Conservation (phyloP, 2,329 filamentous ascomycete genomes). For the Exophiala sp. region DNA sequence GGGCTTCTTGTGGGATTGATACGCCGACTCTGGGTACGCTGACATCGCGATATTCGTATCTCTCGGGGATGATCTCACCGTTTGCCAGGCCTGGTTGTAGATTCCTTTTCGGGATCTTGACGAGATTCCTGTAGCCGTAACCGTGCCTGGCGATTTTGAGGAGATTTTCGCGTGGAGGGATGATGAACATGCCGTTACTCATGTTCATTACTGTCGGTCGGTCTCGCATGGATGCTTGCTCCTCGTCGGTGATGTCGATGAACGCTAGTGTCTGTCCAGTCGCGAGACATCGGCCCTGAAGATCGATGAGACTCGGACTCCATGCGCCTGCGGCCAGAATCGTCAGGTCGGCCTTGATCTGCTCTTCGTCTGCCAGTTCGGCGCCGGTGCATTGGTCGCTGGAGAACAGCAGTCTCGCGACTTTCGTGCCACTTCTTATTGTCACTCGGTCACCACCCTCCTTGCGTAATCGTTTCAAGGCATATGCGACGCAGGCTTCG, state of each 20-base stretch:
- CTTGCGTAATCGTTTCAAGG: constrained; percentile 35
- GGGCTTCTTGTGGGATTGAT: constrained; percentile 53
- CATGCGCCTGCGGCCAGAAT: constrained; percentile 85
- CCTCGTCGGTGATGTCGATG: constrained; percentile 66
- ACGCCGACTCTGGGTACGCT: constrained; percentile 39
- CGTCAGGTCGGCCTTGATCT: constrained; percentile 24
- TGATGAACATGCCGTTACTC: constrained; percentile 52
- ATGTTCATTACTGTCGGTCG: constrained; percentile 62
- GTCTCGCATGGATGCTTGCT: constrained; percentile 61
- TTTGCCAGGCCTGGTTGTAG: constrained; percentile 7
- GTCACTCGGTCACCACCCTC: constrained; percentile 31
- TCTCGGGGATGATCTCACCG: neutral
- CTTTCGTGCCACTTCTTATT: constrained; percentile 35
- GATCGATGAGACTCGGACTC: constrained; percentile 73
- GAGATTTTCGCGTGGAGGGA: constrained; percentile 47
- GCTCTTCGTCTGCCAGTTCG: constrained; percentile 16
- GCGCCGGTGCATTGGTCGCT: constrained; percentile 20
- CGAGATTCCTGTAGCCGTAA: constrained; percentile 55
- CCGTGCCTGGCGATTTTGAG: constrained; percentile 69
- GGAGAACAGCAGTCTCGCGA: constrained; percentile 35
- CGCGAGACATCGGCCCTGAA: constrained; percentile 70
- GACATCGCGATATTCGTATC: constrained; percentile 29
- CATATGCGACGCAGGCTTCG: constrained; percentile 39
- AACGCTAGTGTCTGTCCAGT: constrained; percentile 82
- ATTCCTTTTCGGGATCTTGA: constrained; percentile 11